phyloP scores from a whole-genome alignment of 768 basidiomycete species.

The Collybia sordida region DNA sequence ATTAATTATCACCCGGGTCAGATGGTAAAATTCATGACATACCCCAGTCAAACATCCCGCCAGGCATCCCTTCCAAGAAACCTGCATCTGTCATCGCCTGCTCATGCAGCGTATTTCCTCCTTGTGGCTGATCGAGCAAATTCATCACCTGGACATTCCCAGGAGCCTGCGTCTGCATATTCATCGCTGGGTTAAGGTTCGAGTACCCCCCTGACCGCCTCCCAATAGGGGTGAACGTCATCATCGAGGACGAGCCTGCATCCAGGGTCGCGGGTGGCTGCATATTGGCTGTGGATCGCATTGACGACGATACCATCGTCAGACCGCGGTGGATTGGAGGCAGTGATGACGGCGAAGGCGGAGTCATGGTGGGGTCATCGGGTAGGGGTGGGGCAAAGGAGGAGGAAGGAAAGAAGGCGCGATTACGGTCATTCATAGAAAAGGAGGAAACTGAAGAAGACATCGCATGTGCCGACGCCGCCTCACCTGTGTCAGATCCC shows the following conservation, averaged over 20 bases:
- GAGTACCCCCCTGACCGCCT: constrained; percentile 34
- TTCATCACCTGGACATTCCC: constrained; percentile 78
- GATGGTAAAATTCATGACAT: constrained; percentile 17
- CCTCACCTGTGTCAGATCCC: constrained; percentile 38
- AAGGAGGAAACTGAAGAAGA: constrained; percentile 17
- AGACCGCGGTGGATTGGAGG: constrained; percentile 15
- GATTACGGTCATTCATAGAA: constrained; percentile 35
- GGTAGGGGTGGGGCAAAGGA: constrained; percentile 34
- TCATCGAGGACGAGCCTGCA: constrained; percentile 37
- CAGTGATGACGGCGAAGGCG: constrained; percentile 11
- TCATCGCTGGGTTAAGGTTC: constrained; percentile 81
- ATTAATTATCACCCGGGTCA: constrained; percentile 3
- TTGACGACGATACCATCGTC: constrained; percentile 19
- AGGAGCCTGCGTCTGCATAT: constrained; percentile 38
- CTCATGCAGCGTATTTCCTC: constrained; percentile 56
- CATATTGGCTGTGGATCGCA: constrained; percentile 24
- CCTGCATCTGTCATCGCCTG: constrained; percentile 66
- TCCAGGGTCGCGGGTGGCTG: constrained; percentile 11
- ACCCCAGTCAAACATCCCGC: constrained; percentile 90
- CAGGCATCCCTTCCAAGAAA: constrained; percentile 77
- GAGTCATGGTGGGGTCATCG: constrained; percentile 13
- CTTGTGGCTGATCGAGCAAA: constrained; percentile 61
- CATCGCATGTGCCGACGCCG: constrained; percentile 23
- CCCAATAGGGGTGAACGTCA: constrained; percentile 55
- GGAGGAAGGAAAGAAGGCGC: constrained; percentile 28